A percentile compares a stretch with the other conserved stretches of the same genome.
These are phyloP conservation scores for Eucalyptus grandis DNA, from an alignment of 345 rosid species.

Conservation along the genomic window DNA sequence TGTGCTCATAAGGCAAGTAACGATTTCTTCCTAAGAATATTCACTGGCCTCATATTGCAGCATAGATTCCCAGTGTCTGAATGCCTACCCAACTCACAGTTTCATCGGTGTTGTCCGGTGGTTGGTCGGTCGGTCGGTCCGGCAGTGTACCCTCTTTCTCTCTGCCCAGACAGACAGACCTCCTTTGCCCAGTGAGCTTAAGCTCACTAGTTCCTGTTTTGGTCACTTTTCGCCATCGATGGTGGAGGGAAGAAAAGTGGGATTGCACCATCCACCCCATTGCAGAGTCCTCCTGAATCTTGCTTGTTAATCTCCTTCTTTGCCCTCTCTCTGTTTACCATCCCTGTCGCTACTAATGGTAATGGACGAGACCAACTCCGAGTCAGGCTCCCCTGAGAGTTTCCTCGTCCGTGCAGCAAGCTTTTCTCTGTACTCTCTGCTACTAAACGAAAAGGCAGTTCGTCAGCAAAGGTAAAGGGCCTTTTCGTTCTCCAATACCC, in stretches of 20 bases:
- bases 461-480: not conserved
- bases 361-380: not conserved
- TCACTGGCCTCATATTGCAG: not conserved
- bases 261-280: slow-evolving; percentile 3
- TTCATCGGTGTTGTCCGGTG: not conserved
- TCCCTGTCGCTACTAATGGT: not conserved
- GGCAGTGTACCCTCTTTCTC: not conserved
- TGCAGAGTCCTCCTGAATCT: not conserved
- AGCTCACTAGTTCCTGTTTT: not conserved
- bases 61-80: not conserved
- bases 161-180: no score
- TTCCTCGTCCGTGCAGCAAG: not conserved
- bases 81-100: not conserved
- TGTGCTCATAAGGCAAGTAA: not conserved
- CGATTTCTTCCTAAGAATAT: not conserved
- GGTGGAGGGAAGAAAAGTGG: not conserved
- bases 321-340: not conserved
- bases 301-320: not conserved
- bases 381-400: not conserved
- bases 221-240: slow-evolving; percentile 14
- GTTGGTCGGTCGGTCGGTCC: not conserved
- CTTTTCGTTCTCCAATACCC: not conserved
- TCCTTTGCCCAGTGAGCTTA: not conserved
- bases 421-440: not conserved
- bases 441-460: not conserved